phyloP scores from a whole-genome alignment of 2,329 filamentous ascomycete genomes.

The Verticillium zaregamsianum region DNA sequence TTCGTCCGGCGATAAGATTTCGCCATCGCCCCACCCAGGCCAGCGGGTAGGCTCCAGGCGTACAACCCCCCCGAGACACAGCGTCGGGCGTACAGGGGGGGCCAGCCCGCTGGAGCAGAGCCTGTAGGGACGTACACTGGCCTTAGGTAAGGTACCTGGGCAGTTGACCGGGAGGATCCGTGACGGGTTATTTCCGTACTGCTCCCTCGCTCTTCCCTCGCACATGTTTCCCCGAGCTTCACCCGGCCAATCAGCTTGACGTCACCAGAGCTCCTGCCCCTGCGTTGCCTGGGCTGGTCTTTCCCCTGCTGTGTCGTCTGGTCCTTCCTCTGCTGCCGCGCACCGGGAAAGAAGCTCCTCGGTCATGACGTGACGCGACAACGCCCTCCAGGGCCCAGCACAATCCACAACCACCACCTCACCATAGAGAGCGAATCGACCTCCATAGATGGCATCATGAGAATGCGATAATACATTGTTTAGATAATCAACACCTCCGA shows the following conservation, averaged over 20 bases:
- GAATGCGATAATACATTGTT: neutral
- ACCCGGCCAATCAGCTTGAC: conserved; percentile 10
- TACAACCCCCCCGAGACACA: too few species aligned
- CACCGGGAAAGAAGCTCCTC: neutral
- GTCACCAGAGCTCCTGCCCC: neutral
- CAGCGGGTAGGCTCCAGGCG: too few species aligned
- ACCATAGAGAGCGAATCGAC: neutral
- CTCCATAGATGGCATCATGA: neutral
- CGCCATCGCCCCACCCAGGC: neutral
- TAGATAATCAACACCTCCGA: neutral
- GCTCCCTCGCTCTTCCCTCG: neutral
- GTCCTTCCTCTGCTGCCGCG: neutral
- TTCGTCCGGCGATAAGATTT: neutral
- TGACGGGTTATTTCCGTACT: neutral
- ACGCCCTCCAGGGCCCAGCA: neutral
- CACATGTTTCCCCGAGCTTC: conserved; percentile 23
- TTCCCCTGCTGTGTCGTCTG: too few species aligned
- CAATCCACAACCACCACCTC: neutral
- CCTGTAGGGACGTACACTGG: too few species aligned
- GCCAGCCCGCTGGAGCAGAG: too few species aligned
- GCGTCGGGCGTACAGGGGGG: too few species aligned
- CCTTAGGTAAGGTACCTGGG: too few species aligned
- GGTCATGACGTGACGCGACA: neutral
- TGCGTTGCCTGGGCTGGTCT: too few species aligned
- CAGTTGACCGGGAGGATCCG: neutral